Conservation (phyloP, 495 filamentous ascomycete genomes). For the Aspergillus avenaceus region DNA sequence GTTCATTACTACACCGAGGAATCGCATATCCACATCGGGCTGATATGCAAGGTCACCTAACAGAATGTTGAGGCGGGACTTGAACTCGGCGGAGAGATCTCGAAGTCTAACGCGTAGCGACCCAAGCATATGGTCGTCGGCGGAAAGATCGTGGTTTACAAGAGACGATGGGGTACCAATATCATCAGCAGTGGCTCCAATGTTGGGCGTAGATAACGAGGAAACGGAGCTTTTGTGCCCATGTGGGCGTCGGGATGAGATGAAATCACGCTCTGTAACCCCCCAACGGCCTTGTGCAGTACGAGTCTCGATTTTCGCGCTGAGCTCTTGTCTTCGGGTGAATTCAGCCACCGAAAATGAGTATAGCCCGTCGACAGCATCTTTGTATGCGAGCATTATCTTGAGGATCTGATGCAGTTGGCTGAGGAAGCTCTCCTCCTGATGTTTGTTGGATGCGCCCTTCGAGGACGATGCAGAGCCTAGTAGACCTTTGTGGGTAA, state of each 20-base stretch:
- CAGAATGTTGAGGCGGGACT: slow-evolving; percentile 67
- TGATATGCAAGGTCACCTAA: slow-evolving; percentile 89
- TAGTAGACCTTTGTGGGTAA: slow-evolving; percentile 94
- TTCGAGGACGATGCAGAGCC: slow-evolving; percentile 54
- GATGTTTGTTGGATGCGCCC: slow-evolving; percentile 42
- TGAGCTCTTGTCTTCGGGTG: slow-evolving; percentile 80
- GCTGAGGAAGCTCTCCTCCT: slow-evolving; percentile 79
- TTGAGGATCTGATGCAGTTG: slow-evolving; percentile 92
- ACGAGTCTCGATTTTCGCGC: slow-evolving; percentile 64
- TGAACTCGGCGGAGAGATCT: slow-evolving; percentile 70
- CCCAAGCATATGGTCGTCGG: slow-evolving; percentile 67
- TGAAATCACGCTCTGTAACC: slow-evolving; percentile 50
- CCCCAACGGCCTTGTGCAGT: slow-evolving; percentile 62
- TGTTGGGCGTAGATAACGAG: slow-evolving; percentile 27
- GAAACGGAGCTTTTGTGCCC: slow-evolving; percentile 21
- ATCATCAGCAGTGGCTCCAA: slow-evolving; percentile 23
- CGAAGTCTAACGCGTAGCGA: slow-evolving; percentile 67
- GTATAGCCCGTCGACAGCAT: slow-evolving; percentile 91
- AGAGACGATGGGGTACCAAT: slow-evolving; percentile 31
- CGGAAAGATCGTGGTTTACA: slow-evolving; percentile 27
- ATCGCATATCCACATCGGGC: slow-evolving; percentile 91
- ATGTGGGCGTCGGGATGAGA: slow-evolving; percentile 21
- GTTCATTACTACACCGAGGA: slow-evolving; percentile 95
- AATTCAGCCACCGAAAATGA: slow-evolving; percentile 91
- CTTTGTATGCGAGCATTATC: slow-evolving; percentile 89